Base-by-base conservation (phyloP, 495 filamentous ascomycete genomes). In the Zalerion maritima region DNA sequence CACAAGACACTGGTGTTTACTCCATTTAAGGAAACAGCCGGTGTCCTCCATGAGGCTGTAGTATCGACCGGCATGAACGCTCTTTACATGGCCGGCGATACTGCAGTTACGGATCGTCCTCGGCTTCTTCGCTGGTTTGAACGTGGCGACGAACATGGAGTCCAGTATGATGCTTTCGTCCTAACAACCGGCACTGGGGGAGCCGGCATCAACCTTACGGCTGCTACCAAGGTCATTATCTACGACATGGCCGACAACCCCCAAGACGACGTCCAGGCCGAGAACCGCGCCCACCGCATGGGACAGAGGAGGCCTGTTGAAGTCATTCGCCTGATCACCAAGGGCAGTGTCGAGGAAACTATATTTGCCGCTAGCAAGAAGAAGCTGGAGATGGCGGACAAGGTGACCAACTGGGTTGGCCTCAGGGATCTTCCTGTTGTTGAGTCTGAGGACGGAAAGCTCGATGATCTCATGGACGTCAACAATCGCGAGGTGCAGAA, bases 231-330 rank as follows among this genome's bases (percentile, higher is more conserved):
- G 60, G 86, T 97, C 36, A 71, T 97, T 49, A 87, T 97, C 44
- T 94, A 96, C 46, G 89, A 97, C 52, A 81, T 78, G 29, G 77
- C 70, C 17, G 94, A 96, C 54, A 97, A 97, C 42, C 89, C 89
- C 0, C 89, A 97, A 49, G 85, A 94, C 33, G 89, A 97, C 45
- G 67, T 89, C 1, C 89, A 97, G 50, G 89, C 89, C 0, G 86
- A 94, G 55, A 94, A 97, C 46, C 79, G 89, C 12, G 89, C 89
- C 1, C 89, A 97, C 56, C 73, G 89, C 3, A 81, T 97, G 7
- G 91, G 89, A 1, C 89, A 97, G 50, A 85, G 66, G 6, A 57
- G 80, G 15, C 78, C 84, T 11, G 89, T 97, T 2, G 89, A 96
- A 43, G 75, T 97, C 28, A 45, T 67, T 19, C 66, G 81, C 24